Evolutionary conservation across 164 flowering plant species (phyloP).

Genomic region (Litsea cubeba): DNA sequence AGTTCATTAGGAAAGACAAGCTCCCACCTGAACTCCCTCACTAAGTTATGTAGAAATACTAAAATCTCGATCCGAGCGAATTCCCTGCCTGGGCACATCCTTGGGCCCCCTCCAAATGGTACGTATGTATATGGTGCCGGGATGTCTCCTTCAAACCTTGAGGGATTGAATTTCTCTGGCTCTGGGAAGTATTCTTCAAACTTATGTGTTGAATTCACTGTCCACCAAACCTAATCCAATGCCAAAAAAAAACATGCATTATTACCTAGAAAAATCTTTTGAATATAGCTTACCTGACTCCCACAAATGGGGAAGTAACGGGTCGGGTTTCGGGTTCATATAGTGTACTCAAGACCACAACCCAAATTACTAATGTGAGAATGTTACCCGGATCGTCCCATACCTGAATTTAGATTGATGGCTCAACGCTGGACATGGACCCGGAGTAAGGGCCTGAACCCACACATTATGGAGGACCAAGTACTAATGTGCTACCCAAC

Average conservation of each 20-base stretch:
- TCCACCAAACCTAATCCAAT: constrained; percentile 1
- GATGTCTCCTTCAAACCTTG: constrained; percentile 4
- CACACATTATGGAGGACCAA: no score
- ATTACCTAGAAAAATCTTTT: no score
- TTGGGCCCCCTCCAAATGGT: constrained; percentile 1
- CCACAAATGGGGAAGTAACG: no score
- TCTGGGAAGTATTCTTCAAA: neutral
- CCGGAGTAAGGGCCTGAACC: no score
- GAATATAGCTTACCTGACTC: no score
- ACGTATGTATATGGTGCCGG: neutral
- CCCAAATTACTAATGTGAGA: neutral
- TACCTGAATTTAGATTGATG: no score
- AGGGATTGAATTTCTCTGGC: constrained; percentile 4
- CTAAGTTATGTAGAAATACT: constrained; percentile 5
- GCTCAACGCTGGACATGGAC: no score
- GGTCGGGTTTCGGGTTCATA: no score
- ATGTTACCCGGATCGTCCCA: neutral
- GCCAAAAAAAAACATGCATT: no score
- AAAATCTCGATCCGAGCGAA: constrained; percentile 5
- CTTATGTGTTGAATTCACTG: neutral
- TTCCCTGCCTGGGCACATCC: constrained; percentile 9
- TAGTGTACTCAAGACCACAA: neutral
- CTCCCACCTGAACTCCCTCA: constrained; percentile 1
- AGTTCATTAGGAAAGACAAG: constrained; percentile 2
- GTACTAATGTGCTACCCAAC: no score